Conservation (phyloP, 805 yeast genomes). For the Isabelozyma heimii region DNA sequence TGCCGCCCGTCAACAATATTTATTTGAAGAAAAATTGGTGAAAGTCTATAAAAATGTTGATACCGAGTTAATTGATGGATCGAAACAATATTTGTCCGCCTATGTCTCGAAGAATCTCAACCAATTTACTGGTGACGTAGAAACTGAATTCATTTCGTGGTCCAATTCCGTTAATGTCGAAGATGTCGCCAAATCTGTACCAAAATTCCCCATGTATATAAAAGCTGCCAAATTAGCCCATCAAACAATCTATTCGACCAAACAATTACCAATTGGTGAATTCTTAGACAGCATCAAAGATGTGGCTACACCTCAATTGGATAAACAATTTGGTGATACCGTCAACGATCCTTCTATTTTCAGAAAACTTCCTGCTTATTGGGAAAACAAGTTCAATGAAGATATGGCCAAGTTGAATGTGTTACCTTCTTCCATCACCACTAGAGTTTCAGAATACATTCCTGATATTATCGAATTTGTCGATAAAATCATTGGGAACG, state of each 20-base stretch:
- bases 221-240: constrained; percentile 59
- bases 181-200: constrained; percentile 52
- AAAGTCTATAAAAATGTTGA: constrained; percentile 24
- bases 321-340: constrained; percentile 65
- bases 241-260: constrained; percentile 34
- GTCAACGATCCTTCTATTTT: constrained; percentile 86
- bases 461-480: constrained; percentile 89
- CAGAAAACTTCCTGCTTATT: constrained; percentile 75
- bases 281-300: constrained; percentile 62
- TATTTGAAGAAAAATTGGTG: constrained; percentile 60
- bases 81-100: constrained; percentile 41
- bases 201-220: constrained; percentile 86
- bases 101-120: constrained; percentile 59
- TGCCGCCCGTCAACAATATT: constrained; percentile 85
- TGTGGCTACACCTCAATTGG: constrained; percentile 71
- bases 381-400: constrained; percentile 82
- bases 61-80: constrained; percentile 34
- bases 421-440: constrained; percentile 77
- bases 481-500: constrained; percentile 67
- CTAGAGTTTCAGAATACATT: constrained; percentile 92
- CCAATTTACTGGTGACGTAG: constrained; percentile 26
- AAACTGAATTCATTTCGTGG: constrained; percentile 52
- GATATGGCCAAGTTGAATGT: constrained; percentile 89
- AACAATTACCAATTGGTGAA: constrained; percentile 20
- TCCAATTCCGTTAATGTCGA: constrained; percentile 45